Base-by-base conservation (phyloP, 2,329 filamentous ascomycete genomes). In the Scortechinia acanthostroma region DNA sequence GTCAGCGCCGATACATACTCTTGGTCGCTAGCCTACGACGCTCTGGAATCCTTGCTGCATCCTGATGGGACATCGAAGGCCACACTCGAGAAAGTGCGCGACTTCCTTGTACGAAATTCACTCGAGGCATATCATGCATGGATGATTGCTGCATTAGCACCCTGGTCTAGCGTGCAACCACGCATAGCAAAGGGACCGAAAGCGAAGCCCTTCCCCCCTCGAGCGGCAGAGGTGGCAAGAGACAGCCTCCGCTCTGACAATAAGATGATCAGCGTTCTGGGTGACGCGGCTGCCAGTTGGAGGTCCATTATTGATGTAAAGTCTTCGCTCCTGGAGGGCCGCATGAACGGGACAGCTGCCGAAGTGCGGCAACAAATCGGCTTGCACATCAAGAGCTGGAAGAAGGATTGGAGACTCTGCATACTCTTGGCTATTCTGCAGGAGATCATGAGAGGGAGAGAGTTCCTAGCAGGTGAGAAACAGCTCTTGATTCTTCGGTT, bases 381-480 rank as follows among this genome's bases (percentile, higher is more conserved):
- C 16, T 50, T 61, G 22, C 51, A 51, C 14, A 56, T 68, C 17
- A 58, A 62, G 20, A 50, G 51, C 2, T 62, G 64, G 60, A 55
- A 55, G 17, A 58, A 58, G 42, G 60, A 67, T 22, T 68, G 64
- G 64, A 60, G 59, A 40, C 52, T 64, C 19, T 65, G 63, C 46
- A 47, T 64, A 17, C 44, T 66, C n/a, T 50, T 62, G 48, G 58
- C 62, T 22, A 58, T 67, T 6, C 52, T 67, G n/a, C 55, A 66
- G 49, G 63, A 66, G 46, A 48, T 59, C 19, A 62, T 65, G 56
- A 51, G 51, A 33, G 60, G 59, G 16, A 47, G 51, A 19, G 53
- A 61, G 5, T 55, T 57, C 33, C 33, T 33, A 13, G 44, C 54
- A 51, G 63, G 64, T 67, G 51, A 51, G 57, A 40, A 10, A 40